A percentile compares a stretch with the other conserved stretches of the same genome.
These are phyloP conservation scores for Cryphonectria carpinicola DNA, from an alignment of 2,329 filamentous ascomycete genomes.

Conservation along the genomic window DNA sequence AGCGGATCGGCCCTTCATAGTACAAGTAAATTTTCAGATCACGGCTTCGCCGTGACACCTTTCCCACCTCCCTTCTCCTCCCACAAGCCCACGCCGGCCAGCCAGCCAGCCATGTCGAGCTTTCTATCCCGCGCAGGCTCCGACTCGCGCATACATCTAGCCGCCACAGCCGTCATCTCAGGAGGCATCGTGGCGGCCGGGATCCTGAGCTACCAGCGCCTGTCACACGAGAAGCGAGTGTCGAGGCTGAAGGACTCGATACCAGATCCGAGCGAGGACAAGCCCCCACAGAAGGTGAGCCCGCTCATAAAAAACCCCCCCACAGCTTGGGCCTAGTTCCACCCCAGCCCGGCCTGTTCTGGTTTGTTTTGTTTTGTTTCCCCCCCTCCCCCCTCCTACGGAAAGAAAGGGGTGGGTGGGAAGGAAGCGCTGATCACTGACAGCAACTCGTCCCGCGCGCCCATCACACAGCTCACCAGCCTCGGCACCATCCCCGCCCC, in stretches of 20 bases:
- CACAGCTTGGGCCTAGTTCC: too few species aligned
- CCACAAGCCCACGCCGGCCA: not conserved
- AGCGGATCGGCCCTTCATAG: not conserved
- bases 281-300: slow-evolving; percentile 43
- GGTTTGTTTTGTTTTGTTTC: too few species aligned
- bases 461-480: slow-evolving; percentile 56
- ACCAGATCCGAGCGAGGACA: slow-evolving; percentile 44
- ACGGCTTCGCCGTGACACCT: too few species aligned
- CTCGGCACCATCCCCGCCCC: slow-evolving; percentile 54
- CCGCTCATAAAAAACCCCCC: too few species aligned
- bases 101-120: slow-evolving; percentile 43
- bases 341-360: too few species aligned
- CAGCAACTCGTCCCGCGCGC: slow-evolving; percentile 23
- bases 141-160: slow-evolving; percentile 62
- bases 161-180: slow-evolving; percentile 70
- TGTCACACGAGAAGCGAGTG: slow-evolving; percentile 59
- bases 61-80: not conserved
- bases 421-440: slow-evolving; percentile 27
- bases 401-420: too few species aligned
- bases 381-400: too few species aligned
- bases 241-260: slow-evolving; percentile 64
- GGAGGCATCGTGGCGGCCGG: slow-evolving; percentile 63
- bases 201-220: slow-evolving; percentile 64
- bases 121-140: slow-evolving; percentile 49
- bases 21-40: not conserved